phyloP scores from a whole-genome alignment of 2,329 filamentous ascomycete genomes.

The Xylaria polymorpha region DNA sequence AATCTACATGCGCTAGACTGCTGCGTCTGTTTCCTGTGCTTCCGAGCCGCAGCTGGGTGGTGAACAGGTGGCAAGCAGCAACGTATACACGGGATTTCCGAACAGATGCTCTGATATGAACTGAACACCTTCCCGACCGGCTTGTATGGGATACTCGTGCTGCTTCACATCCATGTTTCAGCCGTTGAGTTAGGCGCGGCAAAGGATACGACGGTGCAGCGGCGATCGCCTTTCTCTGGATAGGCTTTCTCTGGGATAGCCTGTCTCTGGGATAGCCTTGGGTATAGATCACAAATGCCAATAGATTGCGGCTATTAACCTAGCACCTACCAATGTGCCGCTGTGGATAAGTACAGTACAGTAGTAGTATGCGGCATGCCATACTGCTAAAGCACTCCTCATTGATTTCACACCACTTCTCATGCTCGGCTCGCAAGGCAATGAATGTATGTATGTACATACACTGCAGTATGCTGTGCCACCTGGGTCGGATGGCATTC shows the following conservation, averaged over 20 bases:
- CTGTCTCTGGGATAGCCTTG: background rate
- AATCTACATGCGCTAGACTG: slow-evolving; percentile 3
- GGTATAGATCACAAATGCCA: background rate
- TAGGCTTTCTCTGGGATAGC: no score
- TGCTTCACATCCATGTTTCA: background rate
- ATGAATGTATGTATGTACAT: no score
- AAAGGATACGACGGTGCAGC: slow-evolving; percentile 1
- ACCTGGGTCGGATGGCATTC: slow-evolving; percentile 16
- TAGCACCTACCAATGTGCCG: slow-evolving; percentile 3
- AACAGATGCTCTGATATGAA: background rate
- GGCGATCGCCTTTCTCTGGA: slow-evolving; percentile 6
- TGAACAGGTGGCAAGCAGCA: background rate
- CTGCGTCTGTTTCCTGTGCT: slow-evolving; percentile 14
- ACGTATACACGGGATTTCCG: background rate
- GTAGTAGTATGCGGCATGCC: background rate
- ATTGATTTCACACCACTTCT: slow-evolving; percentile 11
- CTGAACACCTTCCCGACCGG: background rate
- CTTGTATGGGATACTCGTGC: background rate
- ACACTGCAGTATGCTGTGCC: no score
- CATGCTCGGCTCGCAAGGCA: background rate
- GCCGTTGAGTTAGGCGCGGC: slow-evolving; percentile 4
- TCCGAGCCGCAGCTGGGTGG: slow-evolving; percentile 12
- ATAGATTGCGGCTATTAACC: background rate
- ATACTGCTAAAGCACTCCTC: background rate
- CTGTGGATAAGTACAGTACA: background rate